A percentile compares a stretch with the other conserved stretches of the same genome.
Evolutionary conservation across 1,284 basidiomycete species (phyloP).

Genomic region (Apiotrichum montevideense): DNA sequence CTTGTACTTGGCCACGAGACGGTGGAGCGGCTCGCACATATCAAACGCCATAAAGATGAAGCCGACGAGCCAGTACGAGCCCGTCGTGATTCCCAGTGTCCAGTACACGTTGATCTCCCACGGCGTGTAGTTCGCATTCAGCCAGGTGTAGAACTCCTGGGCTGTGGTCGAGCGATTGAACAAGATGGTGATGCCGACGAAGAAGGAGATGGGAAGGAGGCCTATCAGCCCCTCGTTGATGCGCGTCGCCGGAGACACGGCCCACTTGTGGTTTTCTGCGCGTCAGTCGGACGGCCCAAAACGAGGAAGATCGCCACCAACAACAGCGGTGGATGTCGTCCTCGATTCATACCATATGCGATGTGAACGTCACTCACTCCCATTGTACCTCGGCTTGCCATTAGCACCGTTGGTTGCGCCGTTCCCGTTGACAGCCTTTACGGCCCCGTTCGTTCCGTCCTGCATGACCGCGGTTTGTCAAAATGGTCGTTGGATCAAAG

Average conservation of each 20-base stretch:
- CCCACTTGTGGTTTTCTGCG: conserved; percentile 16
- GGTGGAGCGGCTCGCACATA: conserved; percentile 13
- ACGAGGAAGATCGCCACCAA: no score
- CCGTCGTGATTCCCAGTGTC: conserved; percentile 7
- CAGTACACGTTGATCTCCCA: conserved; percentile 14
- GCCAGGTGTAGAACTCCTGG: conserved; percentile 5
- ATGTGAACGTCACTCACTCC: neutral
- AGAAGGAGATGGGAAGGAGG: neutral
- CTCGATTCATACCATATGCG: no score
- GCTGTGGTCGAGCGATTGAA: neutral
- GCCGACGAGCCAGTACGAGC: conserved; percentile 10
- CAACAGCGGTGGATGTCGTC: no score
- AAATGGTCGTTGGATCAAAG: no score
- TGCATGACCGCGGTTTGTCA: no score
- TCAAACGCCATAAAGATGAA: conserved; percentile 14
- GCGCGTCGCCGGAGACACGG: conserved; percentile 5
- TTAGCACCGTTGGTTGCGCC: no score
- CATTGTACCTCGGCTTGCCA: neutral
- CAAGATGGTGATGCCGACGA: neutral
- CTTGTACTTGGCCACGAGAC: conserved; percentile 9
- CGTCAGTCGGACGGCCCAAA: neutral
- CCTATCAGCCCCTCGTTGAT: conserved; percentile 2
- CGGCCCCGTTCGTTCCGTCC: no score
- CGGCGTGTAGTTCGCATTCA: conserved; percentile 12
- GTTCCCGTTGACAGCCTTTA: no score